Evolutionary conservation across 2,329 filamentous ascomycete genomes (phyloP), one percentile per base, ranked within the genome.

Genomic region (Gnomoniopsis smithogilvyi): DNA sequence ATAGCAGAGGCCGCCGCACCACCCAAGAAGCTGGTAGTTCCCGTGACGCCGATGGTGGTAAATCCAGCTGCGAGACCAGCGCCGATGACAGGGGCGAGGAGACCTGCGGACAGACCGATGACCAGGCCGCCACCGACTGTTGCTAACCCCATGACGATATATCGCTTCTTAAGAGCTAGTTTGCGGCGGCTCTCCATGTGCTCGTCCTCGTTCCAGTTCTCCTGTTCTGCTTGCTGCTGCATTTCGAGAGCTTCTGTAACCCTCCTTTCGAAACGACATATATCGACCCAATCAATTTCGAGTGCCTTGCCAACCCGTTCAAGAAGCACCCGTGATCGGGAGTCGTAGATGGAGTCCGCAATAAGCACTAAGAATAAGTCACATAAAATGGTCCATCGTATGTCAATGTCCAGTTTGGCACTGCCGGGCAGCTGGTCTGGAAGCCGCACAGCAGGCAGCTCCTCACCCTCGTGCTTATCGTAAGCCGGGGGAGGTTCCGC

Each of bases 131-230:
- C 95, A 57, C 95, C 95, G 10, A 98, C 95, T 0, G 95, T 99
- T 26, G 95, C 96, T 58, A 99, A 79, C 11, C 95, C 95, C 93
- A 99, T 97, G 77, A 97, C 90, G 70, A 96, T 87, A 69, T 96
- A 92, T 67, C 93, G 87, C 65, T 86, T 86, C 71, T 90, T 96
- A 61, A 93, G 79, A 1, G 91, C 91, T 68, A 85, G 77, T 72
- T 97, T 96, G 54, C 91, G 84, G 50, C 95, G 85, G 60, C 80
- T 84, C 72, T 96, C 92, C 81, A 98, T 92, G 70, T 98, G 92
- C 64, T 96, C 91, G 12, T 95, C 89, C 72, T 99, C 95, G 65
- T 97, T 96, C 95, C 95, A 99, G 64, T 94, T 96, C 74, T 99
- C 95, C 68, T 94, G 96, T 63, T 92, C 90, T 6, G 92, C 91